phyloP scores from a whole-genome alignment of 768 basidiomycete genomes.

The Tremella yokohamensis region DNA sequence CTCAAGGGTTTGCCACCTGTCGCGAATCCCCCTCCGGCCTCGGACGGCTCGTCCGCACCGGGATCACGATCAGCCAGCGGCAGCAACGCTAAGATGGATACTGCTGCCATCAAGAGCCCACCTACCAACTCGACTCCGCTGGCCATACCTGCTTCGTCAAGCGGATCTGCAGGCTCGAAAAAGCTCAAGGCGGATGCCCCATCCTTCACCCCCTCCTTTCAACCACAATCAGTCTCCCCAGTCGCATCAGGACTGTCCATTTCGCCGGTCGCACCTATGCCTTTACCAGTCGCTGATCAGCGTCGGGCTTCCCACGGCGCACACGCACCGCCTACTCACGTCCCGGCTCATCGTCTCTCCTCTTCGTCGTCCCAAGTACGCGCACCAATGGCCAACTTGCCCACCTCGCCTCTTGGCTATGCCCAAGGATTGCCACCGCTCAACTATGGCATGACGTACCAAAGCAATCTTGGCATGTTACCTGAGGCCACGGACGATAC shows the following conservation, averaged over 20 bases:
- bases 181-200: conserved; percentile 47
- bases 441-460: conserved; percentile 8
- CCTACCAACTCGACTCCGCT: conserved; percentile 11
- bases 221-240: conserved; percentile 29
- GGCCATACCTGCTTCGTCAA: conserved; percentile 1
- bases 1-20: conserved; percentile 69
- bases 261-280: conserved; percentile 13
- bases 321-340: background rate
- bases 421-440: conserved; percentile 8
- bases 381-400: background rate
- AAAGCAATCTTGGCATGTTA: conserved; percentile 6
- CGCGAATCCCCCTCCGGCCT: conserved; percentile 4
- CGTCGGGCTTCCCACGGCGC: conserved; percentile 6
- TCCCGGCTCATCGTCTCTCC: conserved; percentile 4
- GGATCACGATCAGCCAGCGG: conserved; percentile 30
- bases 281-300: conserved; percentile 6
- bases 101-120: background rate
- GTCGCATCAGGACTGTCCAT: conserved; percentile 20
- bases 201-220: conserved; percentile 39
- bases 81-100: conserved; percentile 10
- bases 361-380: conserved; percentile 7
- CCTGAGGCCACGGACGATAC: conserved; percentile 3
- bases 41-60: conserved; percentile 13
- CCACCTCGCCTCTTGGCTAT: conserved; percentile 7
- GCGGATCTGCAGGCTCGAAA: conserved; percentile 13